These are phyloP conservation scores for Fragaria vesca DNA, from an alignment of 306 rosid species.

Conservation along the genomic window DNA sequence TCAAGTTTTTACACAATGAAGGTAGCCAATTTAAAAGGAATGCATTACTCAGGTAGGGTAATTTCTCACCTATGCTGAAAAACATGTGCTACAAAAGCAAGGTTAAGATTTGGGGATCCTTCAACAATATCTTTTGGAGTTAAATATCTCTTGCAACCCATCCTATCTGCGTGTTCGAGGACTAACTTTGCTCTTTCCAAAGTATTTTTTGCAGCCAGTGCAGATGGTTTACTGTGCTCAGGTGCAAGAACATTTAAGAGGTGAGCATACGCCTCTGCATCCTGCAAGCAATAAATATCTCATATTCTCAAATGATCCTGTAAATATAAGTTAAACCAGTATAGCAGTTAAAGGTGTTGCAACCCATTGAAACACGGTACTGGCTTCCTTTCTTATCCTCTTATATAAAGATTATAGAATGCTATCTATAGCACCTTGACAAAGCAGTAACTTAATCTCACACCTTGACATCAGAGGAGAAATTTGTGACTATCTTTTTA, in stretches of 20 bases:
- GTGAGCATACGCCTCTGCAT: conserved; percentile 93
- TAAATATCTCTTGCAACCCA: conserved; percentile 93
- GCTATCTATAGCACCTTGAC: background rate
- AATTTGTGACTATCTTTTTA: conserved; percentile 72
- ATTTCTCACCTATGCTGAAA: conserved; percentile 87
- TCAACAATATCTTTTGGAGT: conserved; percentile 92
- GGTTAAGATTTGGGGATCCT: conserved; percentile 98
- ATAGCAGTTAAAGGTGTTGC: background rate
- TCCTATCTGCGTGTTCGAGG: conserved; percentile 87
- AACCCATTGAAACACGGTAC: background rate
- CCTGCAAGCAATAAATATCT: conserved; percentile 44
- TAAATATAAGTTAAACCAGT: background rate
- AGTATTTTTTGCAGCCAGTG: conserved; percentile 61
- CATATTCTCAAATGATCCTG: background rate
- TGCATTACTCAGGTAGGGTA: conserved; percentile 13
- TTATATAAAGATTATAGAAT: background rate
- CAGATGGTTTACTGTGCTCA: conserved; percentile 74
- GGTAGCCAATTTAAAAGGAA: conserved; percentile 3
- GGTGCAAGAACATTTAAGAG: conserved; percentile 93
- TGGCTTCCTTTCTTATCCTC: background rate
- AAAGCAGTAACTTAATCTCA: background rate
- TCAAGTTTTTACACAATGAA: background rate
- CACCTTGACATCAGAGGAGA: conserved; percentile 97
- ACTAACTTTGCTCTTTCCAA: conserved; percentile 88
- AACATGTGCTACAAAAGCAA: conserved; percentile 94